Evolutionary conservation across 1,284 basidiomycete genomes (phyloP).

Genomic region (Omphalotus olearius): DNA sequence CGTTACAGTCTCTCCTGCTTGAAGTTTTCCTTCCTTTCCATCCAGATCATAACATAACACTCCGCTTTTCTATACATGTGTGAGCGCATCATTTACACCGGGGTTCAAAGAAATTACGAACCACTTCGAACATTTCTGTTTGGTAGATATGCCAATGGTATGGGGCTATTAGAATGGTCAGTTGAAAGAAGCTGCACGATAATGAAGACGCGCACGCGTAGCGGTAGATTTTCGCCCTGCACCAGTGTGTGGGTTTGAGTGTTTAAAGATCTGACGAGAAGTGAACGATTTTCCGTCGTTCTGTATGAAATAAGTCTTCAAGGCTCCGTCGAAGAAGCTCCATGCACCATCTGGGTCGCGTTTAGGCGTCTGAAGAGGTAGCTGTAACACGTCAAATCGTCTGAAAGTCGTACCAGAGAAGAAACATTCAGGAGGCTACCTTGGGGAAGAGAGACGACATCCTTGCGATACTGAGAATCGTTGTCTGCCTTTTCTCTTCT

Average conservation of each 20-base stretch:
- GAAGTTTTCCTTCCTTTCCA: constrained; percentile 22
- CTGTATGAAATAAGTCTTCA: constrained; percentile 21
- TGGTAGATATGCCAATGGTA: constrained; percentile 27
- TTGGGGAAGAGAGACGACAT: constrained; percentile 17
- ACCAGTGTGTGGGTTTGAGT: constrained; percentile 24
- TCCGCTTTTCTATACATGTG: constrained; percentile 19
- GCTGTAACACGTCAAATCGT: constrained; percentile 5
- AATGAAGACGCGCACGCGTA: constrained; percentile 19
- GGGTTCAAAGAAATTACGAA: constrained; percentile 8
- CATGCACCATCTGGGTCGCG: constrained; percentile 23
- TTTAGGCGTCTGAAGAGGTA: constrained; percentile 18
- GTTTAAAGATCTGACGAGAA: constrained; percentile 23
- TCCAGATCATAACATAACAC: constrained; percentile 23
- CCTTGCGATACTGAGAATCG: not conserved
- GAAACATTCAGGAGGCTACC: not conserved
- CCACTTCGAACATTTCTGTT: constrained; percentile 25
- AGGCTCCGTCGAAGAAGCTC: constrained; percentile 25
- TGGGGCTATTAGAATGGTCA: constrained; percentile 17
- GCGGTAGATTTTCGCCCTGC: constrained; percentile 22
- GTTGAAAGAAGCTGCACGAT: not conserved
- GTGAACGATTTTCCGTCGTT: constrained; percentile 19
- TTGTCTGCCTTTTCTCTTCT: too few species aligned
- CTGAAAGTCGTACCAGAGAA: too few species aligned
- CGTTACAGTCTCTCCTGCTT: constrained; percentile 20
- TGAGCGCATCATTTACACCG: not conserved